Evolutionary conservation across 2,329 filamentous ascomycete genomes (phyloP).

Genomic region (Arthrobotrys megalospora): DNA sequence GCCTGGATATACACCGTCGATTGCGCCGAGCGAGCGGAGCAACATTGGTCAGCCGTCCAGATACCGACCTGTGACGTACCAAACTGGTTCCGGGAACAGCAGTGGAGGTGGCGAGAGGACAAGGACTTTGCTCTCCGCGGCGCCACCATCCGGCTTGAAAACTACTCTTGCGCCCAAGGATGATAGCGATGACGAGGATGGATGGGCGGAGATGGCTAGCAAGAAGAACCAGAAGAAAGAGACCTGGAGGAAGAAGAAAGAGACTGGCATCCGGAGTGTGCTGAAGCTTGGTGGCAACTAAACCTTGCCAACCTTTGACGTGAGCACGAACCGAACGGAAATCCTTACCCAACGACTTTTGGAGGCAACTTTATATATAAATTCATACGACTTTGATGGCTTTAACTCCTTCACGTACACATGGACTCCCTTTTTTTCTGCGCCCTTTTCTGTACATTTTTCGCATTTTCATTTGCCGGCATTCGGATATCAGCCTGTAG

Average conservation of each 20-base stretch:
- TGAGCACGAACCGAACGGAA: constrained; percentile 40
- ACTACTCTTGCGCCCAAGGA: constrained; percentile 67
- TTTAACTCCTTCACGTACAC: constrained; percentile 51
- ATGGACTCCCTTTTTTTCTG: constrained; percentile 31
- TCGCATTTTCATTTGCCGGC: constrained; percentile 42
- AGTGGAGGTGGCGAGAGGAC: constrained; percentile 68
- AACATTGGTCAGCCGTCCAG: constrained; percentile 90
- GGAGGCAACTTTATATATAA: constrained; percentile 37
- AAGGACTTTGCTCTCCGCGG: constrained; percentile 69
- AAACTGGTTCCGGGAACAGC: constrained; percentile 65
- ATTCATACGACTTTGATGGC: constrained; percentile 60
- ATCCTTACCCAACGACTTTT: constrained; percentile 54
- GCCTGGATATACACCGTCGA: constrained; percentile 84
- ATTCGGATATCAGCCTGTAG: constrained; percentile 47
- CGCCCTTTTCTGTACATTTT: constrained; percentile 60
- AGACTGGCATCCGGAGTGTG: constrained; percentile 61
- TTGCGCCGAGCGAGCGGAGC: constrained; percentile 95
- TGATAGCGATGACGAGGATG: constrained; percentile 77
- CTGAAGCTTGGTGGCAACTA: constrained; percentile 57
- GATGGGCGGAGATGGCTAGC: constrained; percentile 79
- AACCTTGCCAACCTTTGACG: constrained; percentile 15
- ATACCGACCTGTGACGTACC: constrained; percentile 88
- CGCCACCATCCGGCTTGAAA: constrained; percentile 64
- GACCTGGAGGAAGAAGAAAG: constrained; percentile 77
- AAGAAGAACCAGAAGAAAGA: constrained; percentile 79